These are phyloP conservation scores for Gelatoporia subvermispora DNA, from an alignment of 768 basidiomycete species.

Conservation along the genomic window DNA sequence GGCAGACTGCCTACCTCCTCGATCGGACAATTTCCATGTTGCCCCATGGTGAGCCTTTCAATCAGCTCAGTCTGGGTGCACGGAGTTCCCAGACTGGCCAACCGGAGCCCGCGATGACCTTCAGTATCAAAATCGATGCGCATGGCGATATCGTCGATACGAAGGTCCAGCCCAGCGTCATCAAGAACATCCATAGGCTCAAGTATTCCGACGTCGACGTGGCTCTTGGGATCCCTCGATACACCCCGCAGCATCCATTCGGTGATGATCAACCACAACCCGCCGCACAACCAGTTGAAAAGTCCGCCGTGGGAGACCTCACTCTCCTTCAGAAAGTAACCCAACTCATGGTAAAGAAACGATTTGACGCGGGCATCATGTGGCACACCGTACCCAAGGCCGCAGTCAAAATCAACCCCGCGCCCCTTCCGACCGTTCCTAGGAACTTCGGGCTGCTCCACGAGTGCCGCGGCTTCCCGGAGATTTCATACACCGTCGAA, in stretches of 20 bases:
- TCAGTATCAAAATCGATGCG: constrained; percentile 66
- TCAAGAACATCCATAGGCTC: constrained; percentile 60
- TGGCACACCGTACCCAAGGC: constrained; percentile 18
- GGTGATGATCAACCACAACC: constrained; percentile 24
- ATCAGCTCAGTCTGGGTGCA: constrained; percentile 46
- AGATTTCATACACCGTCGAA: constrained; percentile 41
- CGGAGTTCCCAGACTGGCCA: constrained; percentile 19
- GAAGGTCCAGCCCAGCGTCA: constrained; percentile 63
- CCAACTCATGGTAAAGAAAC: constrained; percentile 2
- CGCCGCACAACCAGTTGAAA: background rate
- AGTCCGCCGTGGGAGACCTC: constrained; percentile 21
- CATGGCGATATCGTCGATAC: constrained; percentile 66
- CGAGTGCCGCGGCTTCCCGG: constrained; percentile 45
- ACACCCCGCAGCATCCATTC: constrained; percentile 37
- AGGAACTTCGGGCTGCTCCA: constrained; percentile 8
- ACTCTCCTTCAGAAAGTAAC: constrained; percentile 26
- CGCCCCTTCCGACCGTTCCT: constrained; percentile 21
- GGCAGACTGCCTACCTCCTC: constrained; percentile 56
- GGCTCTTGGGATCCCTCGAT: constrained; percentile 29
- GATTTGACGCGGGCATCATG: constrained; percentile 20
- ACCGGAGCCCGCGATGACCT: constrained; percentile 64
- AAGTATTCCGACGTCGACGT: constrained; percentile 68
- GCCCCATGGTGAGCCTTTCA: constrained; percentile 51
- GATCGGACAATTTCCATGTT: constrained; percentile 70
- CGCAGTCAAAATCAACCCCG: constrained; percentile 22